These are phyloP conservation scores for Candida rishiriensis DNA, from an alignment of 805 yeast species.

Conservation along the genomic window DNA sequence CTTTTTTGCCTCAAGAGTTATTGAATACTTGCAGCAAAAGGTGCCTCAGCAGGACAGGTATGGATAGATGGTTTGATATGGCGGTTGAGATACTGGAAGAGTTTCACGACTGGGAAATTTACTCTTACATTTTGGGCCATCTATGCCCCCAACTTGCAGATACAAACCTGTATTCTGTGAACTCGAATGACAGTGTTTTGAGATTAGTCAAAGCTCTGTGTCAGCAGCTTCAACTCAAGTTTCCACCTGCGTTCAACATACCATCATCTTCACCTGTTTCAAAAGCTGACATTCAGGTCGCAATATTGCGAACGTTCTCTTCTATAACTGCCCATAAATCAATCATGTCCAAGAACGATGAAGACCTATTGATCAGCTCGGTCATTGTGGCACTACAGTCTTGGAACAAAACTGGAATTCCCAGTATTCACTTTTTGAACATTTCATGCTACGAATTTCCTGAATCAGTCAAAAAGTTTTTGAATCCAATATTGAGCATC, in stretches of 20 bases:
- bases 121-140: conserved; percentile 62
- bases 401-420: conserved; percentile 76
- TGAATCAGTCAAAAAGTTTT: conserved; percentile 58
- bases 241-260: conserved; percentile 38
- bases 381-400: conserved; percentile 59
- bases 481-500: conserved; percentile 65
- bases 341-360: conserved; percentile 49
- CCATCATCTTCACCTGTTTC: conserved; percentile 37
- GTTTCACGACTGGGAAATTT: conserved; percentile 66
- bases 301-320: conserved; percentile 56
- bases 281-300: conserved; percentile 63
- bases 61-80: conserved; percentile 47
- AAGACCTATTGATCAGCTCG: conserved; percentile 59
- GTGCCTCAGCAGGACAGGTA: conserved; percentile 29
- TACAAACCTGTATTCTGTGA: conserved; percentile 41
- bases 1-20: conserved; percentile 41
- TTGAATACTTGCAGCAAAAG: conserved; percentile 37
- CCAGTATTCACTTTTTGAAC: conserved; percentile 71
- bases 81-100: conserved; percentile 46
- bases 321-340: conserved; percentile 58
- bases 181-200: conserved; percentile 38
- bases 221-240: conserved; percentile 50
- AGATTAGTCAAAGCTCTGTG: conserved; percentile 41
- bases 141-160: conserved; percentile 68
- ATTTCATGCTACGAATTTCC: conserved; percentile 82